phyloP scores from a whole-genome alignment of 2,329 filamentous ascomycete genomes.

The Cercospora nicotianae region DNA sequence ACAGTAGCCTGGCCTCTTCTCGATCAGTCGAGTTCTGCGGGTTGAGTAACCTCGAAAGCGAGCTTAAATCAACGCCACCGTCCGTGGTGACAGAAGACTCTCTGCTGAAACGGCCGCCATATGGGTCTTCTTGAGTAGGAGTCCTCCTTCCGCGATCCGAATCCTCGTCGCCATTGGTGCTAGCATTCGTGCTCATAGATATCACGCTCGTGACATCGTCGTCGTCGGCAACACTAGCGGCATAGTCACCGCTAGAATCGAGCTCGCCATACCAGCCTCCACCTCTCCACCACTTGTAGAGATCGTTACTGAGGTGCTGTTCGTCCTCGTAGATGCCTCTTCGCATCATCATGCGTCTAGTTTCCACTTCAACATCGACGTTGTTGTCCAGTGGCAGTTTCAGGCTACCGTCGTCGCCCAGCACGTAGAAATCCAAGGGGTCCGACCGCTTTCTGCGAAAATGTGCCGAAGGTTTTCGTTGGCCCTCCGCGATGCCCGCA shows the following conservation, averaged over 20 bases:
- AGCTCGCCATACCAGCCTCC: constrained; percentile 83
- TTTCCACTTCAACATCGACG: constrained; percentile 79
- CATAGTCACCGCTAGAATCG: constrained; percentile 79
- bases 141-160: constrained; percentile 62
- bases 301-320: constrained; percentile 66
- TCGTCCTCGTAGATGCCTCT: constrained; percentile 55
- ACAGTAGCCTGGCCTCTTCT: constrained; percentile 76
- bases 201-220: constrained; percentile 77
- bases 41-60: constrained; percentile 77
- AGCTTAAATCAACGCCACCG: constrained; percentile 30
- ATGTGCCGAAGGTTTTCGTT: constrained; percentile 29
- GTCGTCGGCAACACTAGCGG: constrained; percentile 59
- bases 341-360: constrained; percentile 61
- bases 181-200: constrained; percentile 58
- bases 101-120: constrained; percentile 36
- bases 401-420: constrained; percentile 52
- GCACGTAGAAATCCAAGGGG: constrained; percentile 54
- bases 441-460: constrained; percentile 21
- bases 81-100: constrained; percentile 60
- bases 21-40: constrained; percentile 75
- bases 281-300: constrained; percentile 82
- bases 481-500: constrained; percentile 46
- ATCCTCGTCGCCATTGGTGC: constrained; percentile 47
- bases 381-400: constrained; percentile 60
- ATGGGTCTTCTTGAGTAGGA: constrained; percentile 68